phyloP scores from a whole-genome alignment of 2,329 filamentous ascomycete species.

The Metarhizium rileyi region DNA sequence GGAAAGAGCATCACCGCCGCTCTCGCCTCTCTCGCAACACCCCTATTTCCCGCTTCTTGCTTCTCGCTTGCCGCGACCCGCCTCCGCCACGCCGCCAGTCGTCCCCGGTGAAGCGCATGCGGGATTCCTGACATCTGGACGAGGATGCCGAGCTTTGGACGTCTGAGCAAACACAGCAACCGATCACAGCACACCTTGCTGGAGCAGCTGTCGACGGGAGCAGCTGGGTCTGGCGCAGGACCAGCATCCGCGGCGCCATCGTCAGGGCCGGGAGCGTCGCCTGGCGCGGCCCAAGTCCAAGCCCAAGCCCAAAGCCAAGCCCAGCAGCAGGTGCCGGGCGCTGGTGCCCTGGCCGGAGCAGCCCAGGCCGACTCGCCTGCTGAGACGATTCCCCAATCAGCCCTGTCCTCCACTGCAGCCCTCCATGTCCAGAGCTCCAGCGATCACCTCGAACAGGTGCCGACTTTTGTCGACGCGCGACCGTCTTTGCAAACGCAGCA shows the following conservation, averaged over 20 bases:
- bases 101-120: not conserved
- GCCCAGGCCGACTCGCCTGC: slow-evolving; percentile 19
- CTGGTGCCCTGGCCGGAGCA: slow-evolving; percentile 3
- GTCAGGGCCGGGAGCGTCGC: not conserved
- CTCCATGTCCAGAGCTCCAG: slow-evolving; percentile 38
- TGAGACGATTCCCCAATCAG: slow-evolving; percentile 31
- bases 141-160: slow-evolving; percentile 44
- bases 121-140: slow-evolving; percentile 2
- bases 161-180: slow-evolving; percentile 45
- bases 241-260: not conserved
- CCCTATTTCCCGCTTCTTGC: not conserved
- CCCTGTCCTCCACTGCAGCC: slow-evolving; percentile 34
- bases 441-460: slow-evolving; percentile 22
- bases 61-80: not conserved
- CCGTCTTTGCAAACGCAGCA: slow-evolving; percentile 13
- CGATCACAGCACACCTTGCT: slow-evolving; percentile 46
- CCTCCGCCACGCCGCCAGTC: not conserved
- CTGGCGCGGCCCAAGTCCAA: not conserved
- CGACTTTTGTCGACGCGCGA: slow-evolving; percentile 30
- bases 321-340: too few relatives aligned
- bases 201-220: slow-evolving; percentile 29
- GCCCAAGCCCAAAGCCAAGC: not conserved
- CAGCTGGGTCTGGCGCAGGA: slow-evolving; percentile 17
- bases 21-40: not conserved
- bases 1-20: slow-evolving; percentile 6